Base-by-base conservation (phyloP, 257 asterid species). In the Scutellaria galericulata region DNA sequence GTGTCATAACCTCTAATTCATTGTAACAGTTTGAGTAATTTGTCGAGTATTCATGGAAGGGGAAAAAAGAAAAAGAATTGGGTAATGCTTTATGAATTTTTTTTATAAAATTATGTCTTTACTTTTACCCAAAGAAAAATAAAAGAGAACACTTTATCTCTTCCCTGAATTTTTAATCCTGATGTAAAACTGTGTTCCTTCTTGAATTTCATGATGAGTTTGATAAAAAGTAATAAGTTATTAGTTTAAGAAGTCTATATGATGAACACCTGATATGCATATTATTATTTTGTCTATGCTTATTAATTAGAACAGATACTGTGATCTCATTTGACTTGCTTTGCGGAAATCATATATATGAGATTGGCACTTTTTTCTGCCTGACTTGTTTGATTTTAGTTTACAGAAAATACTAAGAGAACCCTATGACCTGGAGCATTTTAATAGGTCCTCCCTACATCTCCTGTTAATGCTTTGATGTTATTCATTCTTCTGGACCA, bases 121-220 rank as follows among this genome's bases (percentile, higher is more conserved):
- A 24, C 27, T 24, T 24, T 24, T 24, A 24, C 44, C 11, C 8
- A 24, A 12, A n/a, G 13, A 54, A 42, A 69, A 18, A 39, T 9
- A 18, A 40, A 62, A 24, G 52, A 15, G 50, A 42, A 39, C 46
- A 7, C 27, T n/a, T n/a, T 15, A 24, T 12, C 70, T 64, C 54
- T n/a, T 44, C 9, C 46, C 9, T 11, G 53, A 11, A 0, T 1
- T 58, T 58, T 53, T 58, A 13, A 1, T 60, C 52, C 37, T 18
- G 52, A 40, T 40, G 37, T 41, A 41, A 41, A 62, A 40, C n/a
- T 5, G 14, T 41, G 66, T 46, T 65, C 70, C 57, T 65, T 47
- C 22, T 27, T 35, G 7, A 31, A 60, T 51, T 15, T 53, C 37
- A 39, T 52, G 13, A 37, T 10, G 11, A 68, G 51, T 35, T 10